A percentile compares a stretch with the other conserved stretches of the same genome.
These are phyloP conservation scores for Barnettozyma vustinii DNA, from an alignment of 805 yeast genomes.

Conservation along the genomic window DNA sequence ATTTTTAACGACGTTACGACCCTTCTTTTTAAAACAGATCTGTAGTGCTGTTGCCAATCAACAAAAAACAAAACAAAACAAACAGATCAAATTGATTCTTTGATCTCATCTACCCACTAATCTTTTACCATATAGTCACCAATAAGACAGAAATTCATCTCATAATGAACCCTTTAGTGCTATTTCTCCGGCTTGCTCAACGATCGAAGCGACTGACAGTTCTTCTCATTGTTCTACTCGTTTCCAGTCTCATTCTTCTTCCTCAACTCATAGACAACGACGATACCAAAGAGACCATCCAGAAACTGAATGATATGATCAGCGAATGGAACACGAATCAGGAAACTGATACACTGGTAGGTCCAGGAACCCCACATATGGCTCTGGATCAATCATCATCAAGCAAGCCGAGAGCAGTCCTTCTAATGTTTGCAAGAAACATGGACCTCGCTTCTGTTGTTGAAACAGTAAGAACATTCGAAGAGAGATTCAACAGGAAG, in stretches of 20 bases:
- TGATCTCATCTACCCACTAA: too few relatives aligned
- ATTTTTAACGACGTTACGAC: background rate
- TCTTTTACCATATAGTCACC: background rate
- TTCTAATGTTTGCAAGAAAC: slow-evolving; percentile 65
- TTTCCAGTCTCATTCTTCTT: background rate
- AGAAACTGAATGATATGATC: background rate
- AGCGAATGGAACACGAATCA: background rate
- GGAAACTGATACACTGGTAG: background rate
- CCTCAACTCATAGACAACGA: background rate
- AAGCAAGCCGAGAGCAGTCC: slow-evolving; percentile 28
- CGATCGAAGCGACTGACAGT: background rate
- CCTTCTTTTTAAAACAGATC: background rate
- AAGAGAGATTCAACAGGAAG: slow-evolving; percentile 56
- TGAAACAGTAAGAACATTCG: slow-evolving; percentile 54
- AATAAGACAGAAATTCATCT: background rate
- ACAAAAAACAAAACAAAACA: background rate
- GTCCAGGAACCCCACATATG: background rate
- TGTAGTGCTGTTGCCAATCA: background rate
- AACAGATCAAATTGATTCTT: too few relatives aligned
- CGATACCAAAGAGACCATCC: background rate
- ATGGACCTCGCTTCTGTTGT: slow-evolving; percentile 49
- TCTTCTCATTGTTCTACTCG: background rate
- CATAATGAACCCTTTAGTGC: background rate
- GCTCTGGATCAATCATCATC: background rate
- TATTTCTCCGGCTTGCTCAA: background rate